phyloP scores from a whole-genome alignment of 2,329 filamentous ascomycete genomes.

The Truncatella angustata region DNA sequence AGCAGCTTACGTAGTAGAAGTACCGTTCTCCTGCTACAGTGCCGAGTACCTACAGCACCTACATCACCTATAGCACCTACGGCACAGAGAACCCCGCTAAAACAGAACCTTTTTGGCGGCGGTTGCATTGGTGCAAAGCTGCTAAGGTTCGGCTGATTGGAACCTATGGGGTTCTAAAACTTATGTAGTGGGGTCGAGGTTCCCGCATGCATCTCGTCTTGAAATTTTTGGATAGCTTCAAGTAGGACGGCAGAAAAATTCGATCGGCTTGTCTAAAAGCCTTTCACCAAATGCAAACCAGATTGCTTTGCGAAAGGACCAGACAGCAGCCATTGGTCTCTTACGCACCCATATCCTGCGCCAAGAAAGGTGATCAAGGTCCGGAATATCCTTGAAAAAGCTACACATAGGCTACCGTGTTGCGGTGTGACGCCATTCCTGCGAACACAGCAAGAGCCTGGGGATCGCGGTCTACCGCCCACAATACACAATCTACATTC shows the following conservation, averaged over 20 bases:
- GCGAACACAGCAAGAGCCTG: too few relatives aligned
- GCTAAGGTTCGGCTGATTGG: neutral
- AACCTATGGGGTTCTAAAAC: neutral
- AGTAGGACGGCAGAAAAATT: neutral
- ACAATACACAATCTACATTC: too few relatives aligned
- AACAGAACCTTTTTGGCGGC: too few relatives aligned
- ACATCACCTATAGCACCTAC: too few relatives aligned
- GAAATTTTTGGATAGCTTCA: constrained; percentile 5
- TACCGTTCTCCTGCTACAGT: too few relatives aligned
- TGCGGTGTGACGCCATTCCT: neutral
- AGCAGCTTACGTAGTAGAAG: too few relatives aligned
- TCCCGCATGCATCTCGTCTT: neutral
- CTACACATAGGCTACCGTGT: neutral
- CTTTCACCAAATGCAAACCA: neutral
- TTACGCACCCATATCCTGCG: too few relatives aligned
- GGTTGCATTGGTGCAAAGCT: neutral
- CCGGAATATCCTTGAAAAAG: neutral
- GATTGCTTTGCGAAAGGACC: neutral
- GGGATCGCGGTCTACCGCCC: too few relatives aligned
- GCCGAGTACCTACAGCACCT: too few relatives aligned
- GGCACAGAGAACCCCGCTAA: too few relatives aligned
- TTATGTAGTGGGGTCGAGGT: too few relatives aligned
- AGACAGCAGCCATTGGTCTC: too few relatives aligned
- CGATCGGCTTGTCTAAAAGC: neutral
- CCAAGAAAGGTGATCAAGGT: neutral